Percentiles rank a stretch among this genome's conserved stretches.
These are phyloP conservation scores for Komagataella populi DNA, from an alignment of 805 yeast species.

Conservation along the genomic window DNA sequence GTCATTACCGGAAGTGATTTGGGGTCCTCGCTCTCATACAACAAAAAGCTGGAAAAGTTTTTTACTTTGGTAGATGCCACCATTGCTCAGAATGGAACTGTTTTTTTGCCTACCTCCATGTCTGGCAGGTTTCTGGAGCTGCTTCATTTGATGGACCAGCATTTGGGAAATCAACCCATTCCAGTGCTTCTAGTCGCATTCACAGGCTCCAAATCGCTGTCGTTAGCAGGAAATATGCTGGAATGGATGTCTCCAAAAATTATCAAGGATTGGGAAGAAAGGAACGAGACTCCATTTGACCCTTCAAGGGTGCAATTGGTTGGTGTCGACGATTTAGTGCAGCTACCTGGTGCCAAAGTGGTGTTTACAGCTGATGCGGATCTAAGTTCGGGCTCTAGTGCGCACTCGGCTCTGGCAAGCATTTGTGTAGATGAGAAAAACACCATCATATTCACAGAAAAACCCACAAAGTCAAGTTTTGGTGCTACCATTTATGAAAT, in stretches of 20 bases:
- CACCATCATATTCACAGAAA: constrained; percentile 66
- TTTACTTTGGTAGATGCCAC: constrained; percentile 50
- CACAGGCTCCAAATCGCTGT: constrained; percentile 64
- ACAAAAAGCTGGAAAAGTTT: constrained; percentile 49
- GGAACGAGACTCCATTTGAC: constrained; percentile 69
- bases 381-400: constrained; percentile 47
- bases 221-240: constrained; percentile 77
- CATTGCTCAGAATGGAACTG: constrained; percentile 64
- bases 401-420: constrained; percentile 35
- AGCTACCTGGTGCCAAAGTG: constrained; percentile 57
- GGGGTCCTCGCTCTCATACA: constrained; percentile 53
- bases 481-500: constrained; percentile 34
- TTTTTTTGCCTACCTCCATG: constrained; percentile 68
- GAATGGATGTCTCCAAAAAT: constrained; percentile 94
- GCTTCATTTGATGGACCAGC: constrained; percentile 58
- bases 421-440: constrained; percentile 55
- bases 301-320: constrained; percentile 46
- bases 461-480: constrained; percentile 31
- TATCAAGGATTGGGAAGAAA: constrained; percentile 72
- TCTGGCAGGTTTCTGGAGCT: constrained; percentile 77
- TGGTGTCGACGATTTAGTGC: constrained; percentile 39
- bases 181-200: constrained; percentile 71
- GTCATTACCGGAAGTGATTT: constrained; percentile 60
- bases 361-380: constrained; percentile 66
- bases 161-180: constrained; percentile 38